Conservation (phyloP, 192 early-diverging fungal genomes). For the Ambispora gerdemannii region DNA sequence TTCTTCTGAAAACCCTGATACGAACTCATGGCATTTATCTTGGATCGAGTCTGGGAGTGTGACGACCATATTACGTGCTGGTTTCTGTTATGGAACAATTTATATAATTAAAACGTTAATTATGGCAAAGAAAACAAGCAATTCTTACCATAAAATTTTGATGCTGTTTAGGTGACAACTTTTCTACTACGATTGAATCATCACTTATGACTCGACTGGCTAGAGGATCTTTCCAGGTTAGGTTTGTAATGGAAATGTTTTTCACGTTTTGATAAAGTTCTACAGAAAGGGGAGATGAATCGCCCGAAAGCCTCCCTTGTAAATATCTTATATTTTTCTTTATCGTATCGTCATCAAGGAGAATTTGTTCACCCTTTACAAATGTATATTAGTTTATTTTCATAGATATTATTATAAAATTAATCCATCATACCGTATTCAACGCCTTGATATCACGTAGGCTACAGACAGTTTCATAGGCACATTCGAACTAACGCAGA, state of each 20-base stretch:
- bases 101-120: slow-evolving; percentile 1
- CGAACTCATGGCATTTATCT: not conserved
- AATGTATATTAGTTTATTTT: no score
- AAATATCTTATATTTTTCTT: not conserved
- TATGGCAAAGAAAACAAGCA: not conserved
- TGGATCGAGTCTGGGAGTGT: not conserved
- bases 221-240: not conserved
- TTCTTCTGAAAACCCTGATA: not conserved
- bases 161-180: not conserved
- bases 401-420: no score
- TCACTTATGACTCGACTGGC: slow-evolving; percentile 15
- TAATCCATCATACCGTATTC: no score
- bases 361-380: not conserved
- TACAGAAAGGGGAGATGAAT: not conserved
- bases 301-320: no score
- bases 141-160: not conserved
- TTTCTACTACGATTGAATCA: not conserved
- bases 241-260: not conserved
- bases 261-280: slow-evolving; percentile 2
- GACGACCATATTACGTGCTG: not conserved
- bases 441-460: not conserved
- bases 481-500: slow-evolving; percentile 9
- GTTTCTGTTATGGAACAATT: not conserved
- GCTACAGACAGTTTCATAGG: slow-evolving; percentile 8
- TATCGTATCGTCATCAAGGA: not conserved